These are phyloP conservation scores for Dalbergia oliveri DNA, from an alignment of 306 rosid species.

Conservation along the genomic window DNA sequence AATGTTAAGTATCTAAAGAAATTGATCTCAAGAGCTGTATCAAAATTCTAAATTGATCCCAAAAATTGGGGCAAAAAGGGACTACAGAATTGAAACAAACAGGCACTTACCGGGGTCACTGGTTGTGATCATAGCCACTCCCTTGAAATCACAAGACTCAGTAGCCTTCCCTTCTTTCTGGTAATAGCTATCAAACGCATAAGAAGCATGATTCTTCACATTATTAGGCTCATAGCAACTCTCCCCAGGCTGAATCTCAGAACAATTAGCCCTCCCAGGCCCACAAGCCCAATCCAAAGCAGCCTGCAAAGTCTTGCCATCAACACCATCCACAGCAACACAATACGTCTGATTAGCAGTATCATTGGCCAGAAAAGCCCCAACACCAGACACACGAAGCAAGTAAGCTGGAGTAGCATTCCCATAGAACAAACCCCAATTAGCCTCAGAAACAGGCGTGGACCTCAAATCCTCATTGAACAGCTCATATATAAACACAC, in stretches of 20 bases:
- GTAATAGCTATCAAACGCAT: slow-evolving; percentile 92
- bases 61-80: not conserved
- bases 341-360: slow-evolving; percentile 80
- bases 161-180: slow-evolving; percentile 68
- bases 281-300: slow-evolving; percentile 97
- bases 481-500: slow-evolving; percentile 77
- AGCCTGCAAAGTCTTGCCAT: slow-evolving; percentile 76
- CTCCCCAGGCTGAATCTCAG: slow-evolving; percentile 90
- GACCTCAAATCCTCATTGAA: slow-evolving; percentile 87
- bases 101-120: slow-evolving; percentile 79
- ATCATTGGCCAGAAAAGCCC: slow-evolving; percentile 80
- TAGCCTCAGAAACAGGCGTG: slow-evolving; percentile 80
- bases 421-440: slow-evolving; percentile 86
- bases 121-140: slow-evolving; percentile 84
- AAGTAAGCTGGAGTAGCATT: slow-evolving; percentile 72
- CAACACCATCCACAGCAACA: slow-evolving; percentile 70
- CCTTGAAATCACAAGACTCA: slow-evolving; percentile 89
- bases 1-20: not conserved
- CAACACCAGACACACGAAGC: slow-evolving; percentile 81
- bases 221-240: slow-evolving; percentile 76
- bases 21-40: not conserved
- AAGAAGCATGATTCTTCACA: slow-evolving; percentile 85
- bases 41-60: slow-evolving; percentile 13
- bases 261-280: slow-evolving; percentile 80
- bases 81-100: not conserved